Evolutionary conservation across 177 flowering plant genomes (phyloP).

Genomic region (Vitis hybrid): DNA sequence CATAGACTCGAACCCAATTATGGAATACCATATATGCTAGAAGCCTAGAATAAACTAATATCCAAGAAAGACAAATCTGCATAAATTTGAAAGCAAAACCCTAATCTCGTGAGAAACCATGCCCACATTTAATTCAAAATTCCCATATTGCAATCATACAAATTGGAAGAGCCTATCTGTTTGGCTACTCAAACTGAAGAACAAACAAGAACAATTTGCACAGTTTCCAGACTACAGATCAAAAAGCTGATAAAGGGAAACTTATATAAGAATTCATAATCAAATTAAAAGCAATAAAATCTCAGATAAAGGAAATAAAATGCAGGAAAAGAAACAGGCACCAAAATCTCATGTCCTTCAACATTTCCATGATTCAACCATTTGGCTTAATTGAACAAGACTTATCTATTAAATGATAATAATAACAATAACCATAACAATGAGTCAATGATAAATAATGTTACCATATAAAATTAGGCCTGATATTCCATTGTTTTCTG

Average conservation of each 20-base stretch:
- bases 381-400: too few species aligned
- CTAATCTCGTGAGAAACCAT: conserved; percentile 3
- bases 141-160: not conserved
- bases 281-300: too few species aligned
- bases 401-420: too few species aligned
- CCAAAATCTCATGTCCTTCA: too few species aligned
- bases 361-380: too few species aligned
- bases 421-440: too few species aligned
- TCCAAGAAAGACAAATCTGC: not conserved
- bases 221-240: not conserved
- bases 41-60: not conserved
- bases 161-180: not conserved
- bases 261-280: too few species aligned
- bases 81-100: not conserved
- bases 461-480: too few species aligned
- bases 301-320: too few species aligned
- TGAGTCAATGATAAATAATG: too few species aligned
- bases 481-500: too few species aligned
- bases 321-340: too few species aligned
- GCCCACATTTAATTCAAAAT: conserved; percentile 3
- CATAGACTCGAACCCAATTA: not conserved
- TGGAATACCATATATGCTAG: not conserved
- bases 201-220: conserved; percentile 1
- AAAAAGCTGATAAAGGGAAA: not conserved
- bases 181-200: not conserved